Conservation (phyloP, 2,329 filamentous ascomycete genomes). For the Alternaria sp. region DNA sequence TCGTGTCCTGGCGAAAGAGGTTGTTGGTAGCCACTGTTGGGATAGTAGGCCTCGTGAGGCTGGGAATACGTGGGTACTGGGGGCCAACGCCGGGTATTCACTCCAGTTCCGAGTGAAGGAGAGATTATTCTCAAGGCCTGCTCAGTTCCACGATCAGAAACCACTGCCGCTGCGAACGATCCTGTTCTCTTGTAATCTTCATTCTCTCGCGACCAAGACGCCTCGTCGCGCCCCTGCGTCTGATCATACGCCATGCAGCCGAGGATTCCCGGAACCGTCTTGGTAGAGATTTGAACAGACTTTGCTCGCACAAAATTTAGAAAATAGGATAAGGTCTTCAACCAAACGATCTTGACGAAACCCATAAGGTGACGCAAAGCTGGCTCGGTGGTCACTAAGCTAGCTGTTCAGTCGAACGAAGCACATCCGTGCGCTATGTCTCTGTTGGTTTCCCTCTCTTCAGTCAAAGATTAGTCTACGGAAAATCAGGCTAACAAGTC, state of each 20-base stretch:
- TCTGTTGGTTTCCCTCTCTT: not conserved
- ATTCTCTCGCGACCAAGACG: not conserved
- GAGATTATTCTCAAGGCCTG: conserved; percentile 1
- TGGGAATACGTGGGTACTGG: not conserved
- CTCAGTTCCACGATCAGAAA: not conserved
- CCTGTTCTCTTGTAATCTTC: not conserved
- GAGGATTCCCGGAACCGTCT: not conserved
- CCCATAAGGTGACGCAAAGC: not conserved
- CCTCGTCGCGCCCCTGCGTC: not conserved
- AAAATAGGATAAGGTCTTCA: not conserved
- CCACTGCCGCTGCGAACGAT: not conserved
- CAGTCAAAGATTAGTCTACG: not conserved
- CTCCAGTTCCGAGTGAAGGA: not conserved
- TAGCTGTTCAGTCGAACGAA: not conserved
- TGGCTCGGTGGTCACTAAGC: not conserved
- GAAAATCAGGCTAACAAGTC: not conserved
- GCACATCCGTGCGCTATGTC: conserved; percentile 6
- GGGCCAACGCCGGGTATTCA: not conserved
- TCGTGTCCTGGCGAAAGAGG: not conserved
- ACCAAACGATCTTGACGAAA: not conserved
- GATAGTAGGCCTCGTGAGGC: not conserved
- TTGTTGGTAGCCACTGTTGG: conserved; percentile 1
- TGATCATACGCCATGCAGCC: conserved; percentile 9
- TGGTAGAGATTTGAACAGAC: not conserved
- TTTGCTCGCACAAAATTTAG: not conserved